These are phyloP conservation scores for Irpex rosettiformis DNA, from an alignment of 1,284 basidiomycete species.

Conservation along the genomic window DNA sequence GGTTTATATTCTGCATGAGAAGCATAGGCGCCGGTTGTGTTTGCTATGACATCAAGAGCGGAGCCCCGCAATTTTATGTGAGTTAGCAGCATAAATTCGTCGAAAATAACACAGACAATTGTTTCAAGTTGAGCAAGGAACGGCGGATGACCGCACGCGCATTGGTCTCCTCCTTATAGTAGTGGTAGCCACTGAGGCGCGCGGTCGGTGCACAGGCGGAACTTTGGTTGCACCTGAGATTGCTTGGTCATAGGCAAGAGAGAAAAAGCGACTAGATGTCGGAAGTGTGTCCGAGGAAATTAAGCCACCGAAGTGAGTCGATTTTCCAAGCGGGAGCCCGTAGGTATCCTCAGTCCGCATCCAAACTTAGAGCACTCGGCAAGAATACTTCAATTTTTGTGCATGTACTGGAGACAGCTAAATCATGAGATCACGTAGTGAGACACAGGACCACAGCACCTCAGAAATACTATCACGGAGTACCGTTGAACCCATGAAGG, in stretches of 20 bases:
- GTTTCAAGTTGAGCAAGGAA: neutral
- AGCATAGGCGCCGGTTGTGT: neutral
- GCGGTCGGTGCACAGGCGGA: neutral
- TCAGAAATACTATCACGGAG: too few relatives aligned
- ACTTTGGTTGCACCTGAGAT: neutral
- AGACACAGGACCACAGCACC: too few relatives aligned
- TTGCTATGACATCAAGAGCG: neutral
- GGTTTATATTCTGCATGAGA: neutral
- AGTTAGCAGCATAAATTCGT: neutral
- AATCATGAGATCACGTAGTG: too few relatives aligned
- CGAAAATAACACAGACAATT: neutral
- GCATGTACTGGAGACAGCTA: too few relatives aligned
- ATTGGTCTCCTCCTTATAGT: neutral
- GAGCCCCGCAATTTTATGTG: neutral
- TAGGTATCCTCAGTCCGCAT: neutral
- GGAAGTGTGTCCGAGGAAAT: neutral
- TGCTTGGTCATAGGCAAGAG: too few relatives aligned
- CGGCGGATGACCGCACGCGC: neutral
- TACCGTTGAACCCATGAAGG: too few relatives aligned
- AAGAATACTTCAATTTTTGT: too few relatives aligned
- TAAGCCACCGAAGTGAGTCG: too few relatives aligned
- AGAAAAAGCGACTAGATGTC: neutral
- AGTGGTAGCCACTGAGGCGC: neutral
- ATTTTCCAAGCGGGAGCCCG: neutral
- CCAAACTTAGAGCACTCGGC: neutral